Conservation (phyloP, 1,284 basidiomycete species). For the Athelia sp. region DNA sequence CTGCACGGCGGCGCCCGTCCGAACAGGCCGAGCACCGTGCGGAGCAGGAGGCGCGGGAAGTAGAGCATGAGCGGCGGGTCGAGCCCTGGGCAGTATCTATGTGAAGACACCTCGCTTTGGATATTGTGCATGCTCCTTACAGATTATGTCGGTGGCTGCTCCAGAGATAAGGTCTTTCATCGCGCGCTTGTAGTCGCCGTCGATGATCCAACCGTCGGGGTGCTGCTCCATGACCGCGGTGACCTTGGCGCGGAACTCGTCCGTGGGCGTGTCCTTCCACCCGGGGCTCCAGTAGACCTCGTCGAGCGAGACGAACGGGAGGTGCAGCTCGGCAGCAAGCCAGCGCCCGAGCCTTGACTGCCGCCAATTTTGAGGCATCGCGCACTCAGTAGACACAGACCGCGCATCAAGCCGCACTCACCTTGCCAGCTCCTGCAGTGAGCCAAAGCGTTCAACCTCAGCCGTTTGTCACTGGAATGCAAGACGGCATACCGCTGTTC, state of each 20-base stretch:
- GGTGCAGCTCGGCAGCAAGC: not conserved
- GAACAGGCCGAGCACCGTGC: not conserved
- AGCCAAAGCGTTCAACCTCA: not conserved
- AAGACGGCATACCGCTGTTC: not conserved
- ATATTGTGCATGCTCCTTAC: not conserved
- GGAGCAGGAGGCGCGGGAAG: not conserved
- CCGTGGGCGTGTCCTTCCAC: constrained; percentile 13
- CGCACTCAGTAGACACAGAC: not conserved
- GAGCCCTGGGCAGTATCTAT: not conserved
- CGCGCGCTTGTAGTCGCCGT: constrained; percentile 17
- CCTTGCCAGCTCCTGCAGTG: not conserved
- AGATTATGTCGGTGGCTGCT: not conserved
- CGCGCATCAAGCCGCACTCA: not conserved
- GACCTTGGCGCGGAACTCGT: constrained; percentile 16
- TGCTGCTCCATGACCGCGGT: constrained; percentile 10
- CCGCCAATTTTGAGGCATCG: not conserved
- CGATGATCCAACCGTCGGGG: constrained; percentile 21
- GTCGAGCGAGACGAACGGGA: constrained; percentile 20
- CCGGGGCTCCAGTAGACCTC: constrained; percentile 19
- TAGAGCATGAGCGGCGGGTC: not conserved
- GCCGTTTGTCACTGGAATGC: not conserved
- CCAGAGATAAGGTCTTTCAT: constrained; percentile 7
- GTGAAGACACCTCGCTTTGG: not conserved
- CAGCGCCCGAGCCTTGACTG: not conserved
- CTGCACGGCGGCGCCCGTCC: not conserved